Evolutionary conservation across 148 eudicot genomes (phyloP).

Genomic region (Amaranthus hypochondriacus): DNA sequence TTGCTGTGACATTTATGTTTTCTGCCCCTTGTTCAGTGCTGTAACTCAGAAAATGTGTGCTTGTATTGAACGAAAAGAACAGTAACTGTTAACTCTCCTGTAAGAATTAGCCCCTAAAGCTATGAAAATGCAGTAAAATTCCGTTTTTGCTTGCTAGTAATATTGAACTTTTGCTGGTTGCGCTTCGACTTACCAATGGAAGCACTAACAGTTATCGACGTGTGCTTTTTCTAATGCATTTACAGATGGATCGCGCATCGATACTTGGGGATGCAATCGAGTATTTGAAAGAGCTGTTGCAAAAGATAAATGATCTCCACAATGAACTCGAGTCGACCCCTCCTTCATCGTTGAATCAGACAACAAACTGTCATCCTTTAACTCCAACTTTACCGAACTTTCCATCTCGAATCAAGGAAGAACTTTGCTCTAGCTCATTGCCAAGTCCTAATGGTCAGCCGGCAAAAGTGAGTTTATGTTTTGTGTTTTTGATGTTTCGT

Average conservation of each 20-base stretch:
- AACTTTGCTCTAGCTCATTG: constrained; percentile 63
- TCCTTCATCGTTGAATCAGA: constrained; percentile 48
- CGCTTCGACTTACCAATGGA: background rate
- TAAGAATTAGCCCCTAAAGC: background rate
- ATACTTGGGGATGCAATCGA: constrained; percentile 88
- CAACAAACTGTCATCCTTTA: constrained; percentile 57
- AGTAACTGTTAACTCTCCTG: background rate
- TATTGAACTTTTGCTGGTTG: background rate
- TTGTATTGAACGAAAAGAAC: background rate
- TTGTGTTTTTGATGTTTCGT: background rate
- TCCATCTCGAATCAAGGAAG: constrained; percentile 74
- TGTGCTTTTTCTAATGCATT: background rate
- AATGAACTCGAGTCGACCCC: constrained; percentile 71
- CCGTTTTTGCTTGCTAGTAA: background rate
- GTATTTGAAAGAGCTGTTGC: constrained; percentile 72
- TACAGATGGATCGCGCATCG: constrained; percentile 87
- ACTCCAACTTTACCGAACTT: constrained; percentile 71
- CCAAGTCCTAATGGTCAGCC: constrained; percentile 82
- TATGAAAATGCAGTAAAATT: background rate
- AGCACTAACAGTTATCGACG: background rate
- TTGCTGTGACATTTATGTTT: background rate
- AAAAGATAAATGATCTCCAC: constrained; percentile 79
- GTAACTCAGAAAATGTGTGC: constrained; percentile 5
- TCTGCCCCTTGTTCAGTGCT: background rate
- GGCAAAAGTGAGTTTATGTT: constrained; percentile 47